Conservation (phyloP, 805 yeast species). For the Priceomyces melissophilus region DNA sequence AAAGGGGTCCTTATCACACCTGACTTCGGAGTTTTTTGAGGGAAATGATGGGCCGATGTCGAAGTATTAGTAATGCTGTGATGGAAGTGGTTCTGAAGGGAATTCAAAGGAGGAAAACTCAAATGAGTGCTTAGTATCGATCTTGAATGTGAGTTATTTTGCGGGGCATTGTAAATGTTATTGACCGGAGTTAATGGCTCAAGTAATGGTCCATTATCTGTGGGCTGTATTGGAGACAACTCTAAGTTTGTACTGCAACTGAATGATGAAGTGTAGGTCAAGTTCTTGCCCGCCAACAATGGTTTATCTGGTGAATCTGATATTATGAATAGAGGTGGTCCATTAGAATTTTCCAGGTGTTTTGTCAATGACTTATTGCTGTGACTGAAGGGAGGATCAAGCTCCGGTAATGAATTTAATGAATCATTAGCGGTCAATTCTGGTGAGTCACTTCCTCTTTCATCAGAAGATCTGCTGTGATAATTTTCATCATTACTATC, state of each 20-base stretch:
- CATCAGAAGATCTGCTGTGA: slow-evolving; percentile 4
- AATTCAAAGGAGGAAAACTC: slow-evolving; percentile 1
- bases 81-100: slow-evolving; percentile 2
- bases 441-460: slow-evolving; percentile 7
- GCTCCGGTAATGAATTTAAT: slow-evolving; percentile 7
- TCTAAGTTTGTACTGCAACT: slow-evolving; percentile 65
- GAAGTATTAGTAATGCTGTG: slow-evolving; percentile 5
- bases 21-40: slow-evolving; percentile 35
- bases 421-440: too few species aligned
- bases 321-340: slow-evolving; percentile 21
- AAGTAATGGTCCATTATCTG: slow-evolving; percentile 61
- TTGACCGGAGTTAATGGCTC: slow-evolving; percentile 61
- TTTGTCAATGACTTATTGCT: slow-evolving; percentile 4
- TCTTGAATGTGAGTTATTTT: slow-evolving; percentile 3
- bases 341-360: slow-evolving; percentile 5
- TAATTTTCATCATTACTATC: slow-evolving; percentile 17
- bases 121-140: slow-evolving; percentile 2
- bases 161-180: slow-evolving; percentile 10
- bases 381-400: slow-evolving; percentile 11
- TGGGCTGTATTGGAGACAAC: slow-evolving; percentile 54
- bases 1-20: slow-evolving; percentile 31
- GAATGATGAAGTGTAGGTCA: slow-evolving; percentile 61
- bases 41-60: slow-evolving; percentile 7
- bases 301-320: slow-evolving; percentile 40
- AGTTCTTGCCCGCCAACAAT: slow-evolving; percentile 36